These are phyloP conservation scores for Cladosporium sp. DNA, from an alignment of 2,329 filamentous ascomycete species.

Conservation along the genomic window DNA sequence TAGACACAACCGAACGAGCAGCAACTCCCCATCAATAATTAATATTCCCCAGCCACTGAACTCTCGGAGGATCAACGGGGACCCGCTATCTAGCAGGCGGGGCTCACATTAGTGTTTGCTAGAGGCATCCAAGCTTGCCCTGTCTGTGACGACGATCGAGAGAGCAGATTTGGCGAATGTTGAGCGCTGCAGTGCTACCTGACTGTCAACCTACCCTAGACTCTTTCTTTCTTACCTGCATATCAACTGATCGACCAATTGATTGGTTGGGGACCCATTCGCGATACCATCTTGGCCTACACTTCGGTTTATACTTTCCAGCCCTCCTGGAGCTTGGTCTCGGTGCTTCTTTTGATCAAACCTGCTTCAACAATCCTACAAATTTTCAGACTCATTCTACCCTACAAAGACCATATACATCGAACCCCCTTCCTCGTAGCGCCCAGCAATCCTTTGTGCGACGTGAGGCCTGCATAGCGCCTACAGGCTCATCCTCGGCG, in stretches of 20 bases:
- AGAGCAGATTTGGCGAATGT: background rate
- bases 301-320: background rate
- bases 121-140: background rate
- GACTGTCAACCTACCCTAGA: background rate
- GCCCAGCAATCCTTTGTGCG: background rate
- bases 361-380: background rate
- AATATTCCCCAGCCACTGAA: slow-evolving; percentile 3
- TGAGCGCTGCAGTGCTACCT: background rate
- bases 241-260: background rate
- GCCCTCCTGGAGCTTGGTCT: background rate
- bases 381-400: background rate
- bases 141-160: background rate
- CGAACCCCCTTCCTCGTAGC: background rate
- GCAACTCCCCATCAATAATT: background rate
- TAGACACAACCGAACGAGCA: background rate
- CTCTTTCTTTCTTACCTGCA: background rate
- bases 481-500: background rate
- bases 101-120: background rate
- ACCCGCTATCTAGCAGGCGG: background rate
- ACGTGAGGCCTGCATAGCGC: slow-evolving; percentile 2
- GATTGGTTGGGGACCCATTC: background rate
- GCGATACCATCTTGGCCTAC: background rate
- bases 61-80: slow-evolving; percentile 9
- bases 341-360: background rate
- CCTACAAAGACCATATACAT: background rate